These are phyloP conservation scores for Pistacia vera DNA, from an alignment of 345 rosid species.

Conservation along the genomic window DNA sequence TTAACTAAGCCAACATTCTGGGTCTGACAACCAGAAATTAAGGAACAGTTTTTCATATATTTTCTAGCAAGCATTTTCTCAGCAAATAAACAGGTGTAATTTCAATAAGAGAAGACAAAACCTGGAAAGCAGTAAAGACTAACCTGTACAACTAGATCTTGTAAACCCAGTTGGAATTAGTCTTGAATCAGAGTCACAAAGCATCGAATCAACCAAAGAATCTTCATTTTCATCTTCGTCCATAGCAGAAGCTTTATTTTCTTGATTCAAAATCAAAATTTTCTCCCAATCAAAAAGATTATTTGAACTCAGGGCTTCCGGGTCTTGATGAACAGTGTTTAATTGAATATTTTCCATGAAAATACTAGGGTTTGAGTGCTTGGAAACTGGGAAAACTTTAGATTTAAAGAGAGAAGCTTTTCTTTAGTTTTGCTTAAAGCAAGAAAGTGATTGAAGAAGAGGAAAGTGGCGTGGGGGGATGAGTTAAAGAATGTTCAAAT, in stretches of 20 bases:
- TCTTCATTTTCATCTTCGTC: conserved; percentile 36
- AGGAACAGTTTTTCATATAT: neutral
- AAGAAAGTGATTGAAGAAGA: neutral
- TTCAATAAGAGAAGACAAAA: neutral
- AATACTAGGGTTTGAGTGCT: conserved; percentile 8
- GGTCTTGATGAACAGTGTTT: conserved; percentile 19
- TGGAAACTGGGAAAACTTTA: conserved; percentile 10
- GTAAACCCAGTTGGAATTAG: conserved; percentile 59
- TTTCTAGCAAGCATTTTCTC: neutral
- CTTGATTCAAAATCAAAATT: conserved; percentile 32
- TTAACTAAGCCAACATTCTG: neutral
- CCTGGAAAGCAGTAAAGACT: conserved; percentile 5
- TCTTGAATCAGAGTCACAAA: conserved; percentile 75
- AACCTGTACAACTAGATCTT: conserved; percentile 51
- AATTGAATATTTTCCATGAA: conserved; percentile 50
- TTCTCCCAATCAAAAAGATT: conserved; percentile 34
- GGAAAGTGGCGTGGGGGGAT: conserved; percentile 2
- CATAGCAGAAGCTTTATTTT: conserved; percentile 35
- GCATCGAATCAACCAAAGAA: conserved; percentile 58
- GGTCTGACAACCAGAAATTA: neutral
- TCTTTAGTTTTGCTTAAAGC: neutral
- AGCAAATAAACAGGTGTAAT: neutral
- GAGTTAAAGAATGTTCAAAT: conserved; percentile 26
- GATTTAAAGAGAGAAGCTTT: neutral
- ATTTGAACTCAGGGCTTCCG: conserved; percentile 19